Evolutionary conservation across 2,329 filamentous ascomycete genomes (phyloP).

Genomic region (Apiospora malaysiana): DNA sequence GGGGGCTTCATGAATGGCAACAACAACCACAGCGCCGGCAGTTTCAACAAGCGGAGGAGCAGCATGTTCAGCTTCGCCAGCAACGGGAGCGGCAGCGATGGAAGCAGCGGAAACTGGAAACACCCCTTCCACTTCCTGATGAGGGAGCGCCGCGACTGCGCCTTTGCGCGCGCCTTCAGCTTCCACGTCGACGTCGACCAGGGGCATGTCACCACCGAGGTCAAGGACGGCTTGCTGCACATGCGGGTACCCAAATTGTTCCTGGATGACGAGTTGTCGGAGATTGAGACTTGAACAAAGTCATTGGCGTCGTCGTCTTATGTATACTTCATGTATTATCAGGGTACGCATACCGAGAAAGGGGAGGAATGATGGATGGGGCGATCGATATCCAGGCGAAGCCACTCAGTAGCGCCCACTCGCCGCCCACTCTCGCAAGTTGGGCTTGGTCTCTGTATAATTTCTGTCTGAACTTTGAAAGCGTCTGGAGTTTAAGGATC

Average conservation of each 20-base stretch:
- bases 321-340: background rate
- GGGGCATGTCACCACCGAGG: background rate
- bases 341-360: background rate
- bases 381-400: no score
- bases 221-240: background rate
- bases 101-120: background rate
- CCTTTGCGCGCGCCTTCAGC: background rate
- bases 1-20: background rate
- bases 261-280: background rate
- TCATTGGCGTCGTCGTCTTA: background rate
- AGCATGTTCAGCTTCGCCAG: background rate
- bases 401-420: no score
- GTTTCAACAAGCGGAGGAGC: conserved; percentile 8
- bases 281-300: background rate
- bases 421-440: no score
- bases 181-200: conserved; percentile 7
- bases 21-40: background rate
- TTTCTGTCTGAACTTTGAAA: no score
- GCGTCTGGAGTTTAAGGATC: no score
- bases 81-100: background rate
- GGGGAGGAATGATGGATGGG: no score
- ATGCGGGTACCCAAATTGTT: background rate
- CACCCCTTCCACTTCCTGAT: conserved; percentile 6
- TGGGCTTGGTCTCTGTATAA: no score
- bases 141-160: conserved; percentile 5